These are phyloP conservation scores for Plasmodium fragile DNA, from an alignment of 169 alveolate genomes.

Conservation along the genomic window DNA sequence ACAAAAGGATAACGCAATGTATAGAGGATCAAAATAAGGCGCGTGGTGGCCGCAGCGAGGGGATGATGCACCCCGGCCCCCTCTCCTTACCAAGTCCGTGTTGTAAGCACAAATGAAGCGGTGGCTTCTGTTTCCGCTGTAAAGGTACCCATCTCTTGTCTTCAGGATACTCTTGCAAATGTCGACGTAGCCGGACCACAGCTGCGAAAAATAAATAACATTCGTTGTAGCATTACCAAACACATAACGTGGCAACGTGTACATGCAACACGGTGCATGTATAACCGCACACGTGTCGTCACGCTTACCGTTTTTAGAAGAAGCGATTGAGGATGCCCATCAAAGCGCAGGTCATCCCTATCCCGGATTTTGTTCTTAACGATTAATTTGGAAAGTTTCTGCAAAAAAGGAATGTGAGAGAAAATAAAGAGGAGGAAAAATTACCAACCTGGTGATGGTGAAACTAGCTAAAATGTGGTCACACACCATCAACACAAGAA, in stretches of 20 bases:
- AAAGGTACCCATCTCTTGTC: constrained; percentile 32
- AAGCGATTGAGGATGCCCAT: constrained; percentile 53
- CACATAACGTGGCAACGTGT: neutral
- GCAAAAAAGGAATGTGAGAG: neutral
- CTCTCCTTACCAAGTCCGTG: constrained; percentile 34
- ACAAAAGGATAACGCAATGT: neutral
- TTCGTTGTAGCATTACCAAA: neutral
- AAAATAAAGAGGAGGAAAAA: neutral
- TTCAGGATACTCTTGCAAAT: constrained; percentile 38
- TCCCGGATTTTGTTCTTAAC: constrained; percentile 29
- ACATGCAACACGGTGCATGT: neutral
- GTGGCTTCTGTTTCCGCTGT: constrained; percentile 28
- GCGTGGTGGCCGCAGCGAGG: neutral
- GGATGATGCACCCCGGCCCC: too few relatives aligned
- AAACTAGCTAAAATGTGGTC: neutral
- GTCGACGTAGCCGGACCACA: constrained; percentile 60
- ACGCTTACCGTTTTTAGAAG: constrained; percentile 31
- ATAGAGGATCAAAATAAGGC: neutral
- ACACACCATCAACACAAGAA: neutral
- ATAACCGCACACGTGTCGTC: neutral
- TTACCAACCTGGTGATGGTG: neutral
- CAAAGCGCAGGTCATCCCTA: constrained; percentile 51
- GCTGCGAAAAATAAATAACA: neutral
- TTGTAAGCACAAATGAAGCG: constrained; percentile 37
- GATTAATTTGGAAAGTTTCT: constrained; percentile 39